These are phyloP conservation scores for Coleophoma eucalyptorum DNA, from an alignment of 2,329 filamentous ascomycete genomes.

Conservation along the genomic window DNA sequence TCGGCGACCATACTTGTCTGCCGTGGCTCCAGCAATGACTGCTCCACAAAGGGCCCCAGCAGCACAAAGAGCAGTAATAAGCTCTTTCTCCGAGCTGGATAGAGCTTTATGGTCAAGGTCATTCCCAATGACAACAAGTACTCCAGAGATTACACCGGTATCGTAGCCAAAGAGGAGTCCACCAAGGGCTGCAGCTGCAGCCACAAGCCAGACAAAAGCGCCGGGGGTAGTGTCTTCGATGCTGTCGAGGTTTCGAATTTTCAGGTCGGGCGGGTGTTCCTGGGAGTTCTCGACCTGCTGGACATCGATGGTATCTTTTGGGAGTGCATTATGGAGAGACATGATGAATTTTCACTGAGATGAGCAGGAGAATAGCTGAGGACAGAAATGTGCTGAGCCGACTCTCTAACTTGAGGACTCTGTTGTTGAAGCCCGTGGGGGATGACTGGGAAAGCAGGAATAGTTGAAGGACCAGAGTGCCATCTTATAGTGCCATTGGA, in stretches of 20 bases:
- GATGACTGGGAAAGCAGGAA: too few species aligned
- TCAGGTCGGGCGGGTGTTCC: too few species aligned
- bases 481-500: too few species aligned
- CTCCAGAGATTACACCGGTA: constrained; percentile 37
- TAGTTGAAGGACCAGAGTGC: too few species aligned
- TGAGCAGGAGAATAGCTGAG: background rate
- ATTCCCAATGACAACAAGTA: constrained; percentile 32
- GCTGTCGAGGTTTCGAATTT: background rate
- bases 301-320: background rate
- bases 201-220: constrained; percentile 52
- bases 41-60: constrained; percentile 40
- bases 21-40: constrained; percentile 29
- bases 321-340: background rate
- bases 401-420: too few species aligned
- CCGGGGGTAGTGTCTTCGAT: constrained; percentile 33
- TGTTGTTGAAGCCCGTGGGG: too few species aligned
- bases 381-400: too few species aligned
- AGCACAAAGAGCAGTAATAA: constrained; percentile 44
- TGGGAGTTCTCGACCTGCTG: background rate
- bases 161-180: constrained; percentile 58
- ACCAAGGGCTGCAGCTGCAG: constrained; percentile 57
- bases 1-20: constrained; percentile 35
- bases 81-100: constrained; percentile 39
- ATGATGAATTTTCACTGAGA: background rate
- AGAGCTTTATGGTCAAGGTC: constrained; percentile 35